Conservation (phyloP, 441 rosid species). For the Lepidium campestre region DNA sequence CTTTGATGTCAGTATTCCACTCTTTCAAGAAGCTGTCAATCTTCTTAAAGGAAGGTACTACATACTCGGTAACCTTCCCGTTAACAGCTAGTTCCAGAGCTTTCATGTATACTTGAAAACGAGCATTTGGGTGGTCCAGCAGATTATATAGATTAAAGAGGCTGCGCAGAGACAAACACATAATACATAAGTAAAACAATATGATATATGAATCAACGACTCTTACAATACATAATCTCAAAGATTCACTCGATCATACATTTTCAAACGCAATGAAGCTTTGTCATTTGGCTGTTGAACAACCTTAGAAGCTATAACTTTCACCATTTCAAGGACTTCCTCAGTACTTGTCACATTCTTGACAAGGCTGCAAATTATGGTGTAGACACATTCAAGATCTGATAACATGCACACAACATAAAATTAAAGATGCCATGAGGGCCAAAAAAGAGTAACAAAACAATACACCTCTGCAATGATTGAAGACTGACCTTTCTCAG, state of each 20-base stretch:
- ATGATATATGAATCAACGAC: neutral
- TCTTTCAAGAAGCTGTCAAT: conserved; percentile 86
- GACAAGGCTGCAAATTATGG: conserved; percentile 88
- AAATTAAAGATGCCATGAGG: neutral
- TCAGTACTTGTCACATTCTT: conserved; percentile 50
- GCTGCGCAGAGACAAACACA: conserved; percentile 37
- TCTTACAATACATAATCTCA: neutral
- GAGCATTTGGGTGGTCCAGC: conserved; percentile 56
- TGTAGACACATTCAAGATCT: conserved; percentile 95
- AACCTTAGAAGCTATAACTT: conserved; percentile 64
- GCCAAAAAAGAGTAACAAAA: neutral
- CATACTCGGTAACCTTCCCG: conserved; percentile 73
- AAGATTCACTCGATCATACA: conserved; percentile 38
- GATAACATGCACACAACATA: neutral
- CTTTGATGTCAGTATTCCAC: conserved; percentile 77
- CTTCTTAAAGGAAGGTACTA: conserved; percentile 66
- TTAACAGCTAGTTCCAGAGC: conserved; percentile 54
- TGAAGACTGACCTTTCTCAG: conserved; percentile 68
- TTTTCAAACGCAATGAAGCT: conserved; percentile 83
- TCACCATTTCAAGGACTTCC: conserved; percentile 69
- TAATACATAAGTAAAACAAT: neutral
- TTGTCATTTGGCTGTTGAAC: conserved; percentile 83
- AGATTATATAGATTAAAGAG: conserved; percentile 93
- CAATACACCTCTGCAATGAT: neutral
- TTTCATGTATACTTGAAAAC: conserved; percentile 78